A percentile compares a stretch with the other conserved stretches of the same genome.
phyloP scores from a whole-genome alignment of 345 rosid genomes.

The Hibiscus trionum region DNA sequence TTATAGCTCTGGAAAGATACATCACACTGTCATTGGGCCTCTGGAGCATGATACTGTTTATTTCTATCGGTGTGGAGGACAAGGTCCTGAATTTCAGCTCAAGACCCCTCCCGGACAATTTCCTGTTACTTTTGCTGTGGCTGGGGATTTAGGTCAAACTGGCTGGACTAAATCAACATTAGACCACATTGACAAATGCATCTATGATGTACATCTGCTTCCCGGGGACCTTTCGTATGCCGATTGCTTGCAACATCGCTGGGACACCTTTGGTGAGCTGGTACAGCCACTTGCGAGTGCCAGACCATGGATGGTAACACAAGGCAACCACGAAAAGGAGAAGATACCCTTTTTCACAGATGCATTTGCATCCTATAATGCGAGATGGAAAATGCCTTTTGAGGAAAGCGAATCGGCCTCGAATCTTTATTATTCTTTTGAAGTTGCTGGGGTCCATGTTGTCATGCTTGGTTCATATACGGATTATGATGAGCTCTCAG shows the following conservation, averaged over 20 bases:
- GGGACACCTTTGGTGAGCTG: conserved; percentile 90
- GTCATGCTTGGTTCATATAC: conserved; percentile 87
- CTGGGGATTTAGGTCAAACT: conserved; percentile 93
- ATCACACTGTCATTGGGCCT: conserved; percentile 79
- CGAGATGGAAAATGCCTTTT: conserved; percentile 95
- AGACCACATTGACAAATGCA: conserved; percentile 69
- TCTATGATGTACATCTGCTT: conserved; percentile 69
- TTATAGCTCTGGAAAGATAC: conserved; percentile 88
- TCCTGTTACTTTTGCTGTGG: conserved; percentile 83
- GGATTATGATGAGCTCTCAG: conserved; percentile 55
- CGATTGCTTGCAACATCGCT: conserved; percentile 67
- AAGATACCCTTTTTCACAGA: conserved; percentile 52
- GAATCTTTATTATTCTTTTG: conserved; percentile 90
- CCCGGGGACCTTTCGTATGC: conserved; percentile 98
- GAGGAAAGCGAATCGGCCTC: conserved; percentile 84
- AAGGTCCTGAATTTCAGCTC: conserved; percentile 76
- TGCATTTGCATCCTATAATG: conserved; percentile 67
- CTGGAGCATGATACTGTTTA: conserved; percentile 54
- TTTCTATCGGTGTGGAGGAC: conserved; percentile 74
- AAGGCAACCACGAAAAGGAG: conserved; percentile 93
- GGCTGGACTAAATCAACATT: conserved; percentile 95
- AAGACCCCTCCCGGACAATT: conserved; percentile 74
- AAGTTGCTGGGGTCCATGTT: conserved; percentile 73
- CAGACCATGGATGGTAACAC: conserved; percentile 97
- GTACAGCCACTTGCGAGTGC: conserved; percentile 92